Percentiles rank a stretch among this genome's conserved stretches.
phyloP scores from a whole-genome alignment of 345 rosid genomes.

The Syzygium jambos region DNA sequence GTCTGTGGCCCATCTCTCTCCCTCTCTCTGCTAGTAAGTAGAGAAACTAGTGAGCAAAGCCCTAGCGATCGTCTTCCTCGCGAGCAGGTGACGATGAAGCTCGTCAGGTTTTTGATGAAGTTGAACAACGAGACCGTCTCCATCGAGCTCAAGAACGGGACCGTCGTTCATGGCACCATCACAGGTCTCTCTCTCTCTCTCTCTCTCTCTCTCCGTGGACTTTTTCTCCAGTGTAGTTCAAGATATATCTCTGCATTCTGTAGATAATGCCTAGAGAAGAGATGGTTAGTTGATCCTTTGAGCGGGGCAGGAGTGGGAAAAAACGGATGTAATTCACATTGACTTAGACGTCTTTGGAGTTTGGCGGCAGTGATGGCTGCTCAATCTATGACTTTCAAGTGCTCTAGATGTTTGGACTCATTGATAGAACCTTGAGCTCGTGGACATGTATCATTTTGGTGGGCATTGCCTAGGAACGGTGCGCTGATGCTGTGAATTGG shows the following conservation, averaged over 20 bases:
- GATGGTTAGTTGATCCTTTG: background rate
- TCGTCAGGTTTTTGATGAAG: constrained; percentile 94
- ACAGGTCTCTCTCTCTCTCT: constrained; percentile 54
- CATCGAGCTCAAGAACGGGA: constrained; percentile 94
- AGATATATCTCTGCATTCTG: background rate
- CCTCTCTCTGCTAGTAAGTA: background rate
- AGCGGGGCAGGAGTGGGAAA: background rate
- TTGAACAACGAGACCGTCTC: constrained; percentile 94
- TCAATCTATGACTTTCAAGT: background rate
- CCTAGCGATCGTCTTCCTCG: background rate
- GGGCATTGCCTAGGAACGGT: background rate
- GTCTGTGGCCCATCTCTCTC: background rate
- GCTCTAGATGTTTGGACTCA: background rate
- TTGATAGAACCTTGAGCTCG: background rate
- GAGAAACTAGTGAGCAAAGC: background rate
- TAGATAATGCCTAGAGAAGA: background rate
- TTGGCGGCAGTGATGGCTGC: background rate
- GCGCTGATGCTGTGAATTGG: background rate
- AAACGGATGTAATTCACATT: background rate
- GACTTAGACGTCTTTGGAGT: background rate
- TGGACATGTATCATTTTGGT: background rate
- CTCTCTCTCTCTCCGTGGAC: background rate
- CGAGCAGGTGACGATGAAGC: constrained; percentile 27
- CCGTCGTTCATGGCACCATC: constrained; percentile 87
- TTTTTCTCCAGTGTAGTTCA: background rate